Percentiles rank a stretch among this genome's conserved stretches.
These are phyloP conservation scores for Komagataella populi DNA, from an alignment of 805 yeast genomes.

Conservation along the genomic window DNA sequence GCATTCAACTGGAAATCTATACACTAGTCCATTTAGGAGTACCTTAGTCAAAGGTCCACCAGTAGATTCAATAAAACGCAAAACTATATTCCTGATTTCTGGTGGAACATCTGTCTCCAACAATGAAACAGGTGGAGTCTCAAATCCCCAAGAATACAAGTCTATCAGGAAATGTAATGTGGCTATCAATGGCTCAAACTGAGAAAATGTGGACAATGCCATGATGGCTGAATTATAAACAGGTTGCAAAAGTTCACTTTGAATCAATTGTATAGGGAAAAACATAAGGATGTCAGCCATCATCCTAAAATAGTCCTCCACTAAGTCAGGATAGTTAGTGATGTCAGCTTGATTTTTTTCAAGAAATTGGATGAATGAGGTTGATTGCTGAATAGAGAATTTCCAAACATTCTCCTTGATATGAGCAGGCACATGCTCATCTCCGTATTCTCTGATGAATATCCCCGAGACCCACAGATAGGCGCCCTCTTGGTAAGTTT, in stretches of 20 bases:
- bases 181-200: constrained; percentile 57
- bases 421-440: constrained; percentile 21
- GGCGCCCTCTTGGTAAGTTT: constrained; percentile 60
- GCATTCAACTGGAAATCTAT: constrained; percentile 56
- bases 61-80: constrained; percentile 30
- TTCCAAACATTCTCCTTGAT: constrained; percentile 54
- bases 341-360: constrained; percentile 5
- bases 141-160: constrained; percentile 73
- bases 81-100: constrained; percentile 35
- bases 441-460: constrained; percentile 59
- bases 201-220: constrained; percentile 38
- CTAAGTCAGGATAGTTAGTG: constrained; percentile 41
- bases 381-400: constrained; percentile 57
- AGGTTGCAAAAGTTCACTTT: constrained; percentile 31
- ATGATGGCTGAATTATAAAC: constrained; percentile 46
- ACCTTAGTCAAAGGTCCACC: constrained; percentile 45
- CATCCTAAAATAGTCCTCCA: constrained; percentile 83
- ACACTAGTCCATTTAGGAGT: constrained; percentile 53
- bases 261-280: constrained; percentile 42
- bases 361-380: constrained; percentile 37
- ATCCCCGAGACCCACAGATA: constrained; percentile 86
- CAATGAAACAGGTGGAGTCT: constrained; percentile 65
- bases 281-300: constrained; percentile 66
- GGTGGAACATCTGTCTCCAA: constrained; percentile 35
- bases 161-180: constrained; percentile 73